Evolutionary conservation across 441 rosid species (phyloP).

Genomic region (Euphorbia schlechtendalii): DNA sequence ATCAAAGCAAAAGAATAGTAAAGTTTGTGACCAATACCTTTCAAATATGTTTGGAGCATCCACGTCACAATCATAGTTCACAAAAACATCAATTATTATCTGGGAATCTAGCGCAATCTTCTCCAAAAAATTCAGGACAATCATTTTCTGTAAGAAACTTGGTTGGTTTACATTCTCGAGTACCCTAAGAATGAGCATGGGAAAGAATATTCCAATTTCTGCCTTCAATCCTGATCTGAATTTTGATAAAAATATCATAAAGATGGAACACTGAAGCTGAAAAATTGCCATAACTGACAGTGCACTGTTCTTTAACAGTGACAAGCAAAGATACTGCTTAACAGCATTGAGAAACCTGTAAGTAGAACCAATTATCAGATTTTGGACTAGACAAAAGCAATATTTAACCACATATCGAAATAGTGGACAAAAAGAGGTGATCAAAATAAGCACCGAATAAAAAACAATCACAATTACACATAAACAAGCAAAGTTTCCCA

Average conservation of each 20-base stretch:
- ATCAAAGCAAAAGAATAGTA: constrained; percentile 5
- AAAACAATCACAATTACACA: background rate
- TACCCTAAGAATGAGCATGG: constrained; percentile 93
- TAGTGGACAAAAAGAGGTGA: background rate
- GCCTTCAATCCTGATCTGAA: constrained; percentile 82
- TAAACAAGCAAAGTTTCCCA: background rate
- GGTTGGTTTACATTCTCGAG: constrained; percentile 99
- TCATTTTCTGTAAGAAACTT: constrained; percentile 96
- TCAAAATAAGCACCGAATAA: background rate
- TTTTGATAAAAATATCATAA: constrained; percentile 62
- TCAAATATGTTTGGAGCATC: constrained; percentile 95
- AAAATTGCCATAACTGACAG: constrained; percentile 92
- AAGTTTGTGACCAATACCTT: constrained; percentile 43
- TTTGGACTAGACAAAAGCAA: background rate
- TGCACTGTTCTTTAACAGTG: constrained; percentile 92
- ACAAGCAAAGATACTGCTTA: constrained; percentile 86
- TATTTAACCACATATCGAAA: background rate
- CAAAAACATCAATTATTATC: constrained; percentile 78
- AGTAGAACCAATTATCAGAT: constrained; percentile 17
- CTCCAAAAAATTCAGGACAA: constrained; percentile 81
- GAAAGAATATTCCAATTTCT: constrained; percentile 95
- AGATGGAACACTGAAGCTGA: constrained; percentile 93
- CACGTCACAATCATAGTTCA: constrained; percentile 93
- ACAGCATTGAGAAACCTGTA: constrained; percentile 87
- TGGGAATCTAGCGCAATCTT: constrained; percentile 74